Base-by-base conservation (phyloP, 257 asterid genomes). In the Petunia axillaris region DNA sequence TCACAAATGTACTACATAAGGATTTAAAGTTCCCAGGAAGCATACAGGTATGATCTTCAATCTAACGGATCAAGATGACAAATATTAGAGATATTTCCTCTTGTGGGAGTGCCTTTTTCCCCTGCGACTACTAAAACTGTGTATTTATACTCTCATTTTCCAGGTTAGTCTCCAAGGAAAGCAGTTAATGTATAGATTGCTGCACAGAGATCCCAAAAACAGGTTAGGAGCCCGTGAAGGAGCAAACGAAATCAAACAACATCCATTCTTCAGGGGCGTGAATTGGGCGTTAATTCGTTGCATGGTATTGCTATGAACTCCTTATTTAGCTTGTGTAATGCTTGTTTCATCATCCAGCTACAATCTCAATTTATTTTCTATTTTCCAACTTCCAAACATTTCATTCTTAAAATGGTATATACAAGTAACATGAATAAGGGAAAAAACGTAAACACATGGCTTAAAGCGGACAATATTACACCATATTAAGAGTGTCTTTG, bases 201-300 rank as follows among this genome's bases (percentile, higher is more conserved):
- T 95, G 77, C 97, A 90, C 84, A 94, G 97, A 92, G 98, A 95
- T 88, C 97, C 97, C 67, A 95, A 91, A 83, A 91, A 86, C 90
- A 90, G 99, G 86, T 89, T 95, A 82, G 99, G 97, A 25, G 87
- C 99, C 6, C 90, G 89, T 3, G 98, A 92, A 90, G 99, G 99
- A 39, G 97, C 98, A 5, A 89, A 90, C 43, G 99, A 93, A 89
- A 87, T 95, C 76, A 95, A 93, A 89, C 89, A 84, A 50, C 99
- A 93, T 82, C 97, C 97, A 3, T 93, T 95, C 85, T 95, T 95
- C 85, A 88, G 90, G 11, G 98, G 98, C 40, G 86, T 92, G 77
- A 95, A 93, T 44, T 95, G 99, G 99, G 97, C 98, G 85, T 88
- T 95, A 16, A 89, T 95, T 76, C 96, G 99, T 62, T 89, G 97